Base-by-base conservation (phyloP, 2,329 filamentous ascomycete species). In the Didymella pomorum region DNA sequence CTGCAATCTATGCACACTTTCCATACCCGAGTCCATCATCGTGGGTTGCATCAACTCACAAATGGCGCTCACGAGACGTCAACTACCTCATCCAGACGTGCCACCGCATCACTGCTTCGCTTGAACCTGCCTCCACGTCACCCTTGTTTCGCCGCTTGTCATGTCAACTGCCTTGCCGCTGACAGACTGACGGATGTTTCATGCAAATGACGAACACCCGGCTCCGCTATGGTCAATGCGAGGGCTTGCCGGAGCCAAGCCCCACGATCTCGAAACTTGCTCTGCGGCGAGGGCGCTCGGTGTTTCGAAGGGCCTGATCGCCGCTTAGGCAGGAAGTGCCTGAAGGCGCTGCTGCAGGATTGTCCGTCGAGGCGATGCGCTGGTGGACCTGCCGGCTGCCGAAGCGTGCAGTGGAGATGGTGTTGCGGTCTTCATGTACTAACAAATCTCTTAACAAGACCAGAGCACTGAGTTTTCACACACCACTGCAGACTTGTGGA, bases 161-260 rank as follows among this genome's bases (percentile, higher is more conserved):
- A 54, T 44, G 50, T 51, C 23, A 50, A 60, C 29, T 46, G 52
- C 42, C 46, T 61, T 56, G 43, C 56, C 47, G 58, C 58, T 63
- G 55, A 59, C 52, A 68, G 52, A 57, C 58, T 63, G 31, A 52
- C 58, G 18, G 53, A n/a, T 44, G 68, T 70, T 70, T 70, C 68
- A 69, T 45, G 61, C 63, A 66, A 52, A 69, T 67, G 58, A 68
- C 53, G 48, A 50, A 46, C 37, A 41, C 49, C 26, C 23, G 9
- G 25, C 21, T 41, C 37, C 29, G 25, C 23, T 21, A 21, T 44
- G 41, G 47, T 41, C 37, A 29, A 18, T 45, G 49, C 29, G n/a
- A 43, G 33, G 28, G 26, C 41, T 39, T 45, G 48, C 56, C 20
- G 25, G 33, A 10, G 28, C 35, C 37, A 35, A 47, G 56, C 37